Percentiles rank a stretch among this genome's conserved stretches.
These are phyloP conservation scores for Ascochyta fabae DNA, from an alignment of 2,329 filamentous ascomycete genomes.

Conservation along the genomic window DNA sequence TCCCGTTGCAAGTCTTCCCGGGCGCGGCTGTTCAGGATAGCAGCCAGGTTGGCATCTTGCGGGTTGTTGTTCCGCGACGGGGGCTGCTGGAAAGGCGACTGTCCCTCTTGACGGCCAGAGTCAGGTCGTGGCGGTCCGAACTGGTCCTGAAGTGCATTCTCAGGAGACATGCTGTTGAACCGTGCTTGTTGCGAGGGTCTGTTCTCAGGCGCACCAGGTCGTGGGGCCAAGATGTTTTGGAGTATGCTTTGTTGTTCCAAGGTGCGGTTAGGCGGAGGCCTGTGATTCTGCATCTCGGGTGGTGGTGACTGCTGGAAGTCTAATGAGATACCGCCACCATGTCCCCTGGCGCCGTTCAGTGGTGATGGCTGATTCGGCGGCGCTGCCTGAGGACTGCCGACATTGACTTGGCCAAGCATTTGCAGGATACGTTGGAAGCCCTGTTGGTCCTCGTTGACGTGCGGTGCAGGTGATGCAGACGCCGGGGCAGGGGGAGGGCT, in stretches of 20 bases:
- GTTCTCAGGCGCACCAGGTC: constrained; percentile 38
- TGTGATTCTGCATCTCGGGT: constrained; percentile 34
- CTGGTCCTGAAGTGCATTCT: constrained; percentile 39
- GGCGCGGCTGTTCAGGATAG: constrained; percentile 49
- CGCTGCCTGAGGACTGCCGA: constrained; percentile 24
- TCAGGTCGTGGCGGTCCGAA: constrained; percentile 41
- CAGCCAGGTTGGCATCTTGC: constrained; percentile 44
- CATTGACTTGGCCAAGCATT: constrained; percentile 69
- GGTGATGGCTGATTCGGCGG: constrained; percentile 31
- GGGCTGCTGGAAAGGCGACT: constrained; percentile 40
- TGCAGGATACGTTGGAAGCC: constrained; percentile 83
- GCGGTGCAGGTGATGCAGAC: constrained; percentile 39
- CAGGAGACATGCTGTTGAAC: constrained; percentile 47
- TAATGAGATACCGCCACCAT: constrained; percentile 39
- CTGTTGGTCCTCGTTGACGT: constrained; percentile 73
- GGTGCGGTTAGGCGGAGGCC: constrained; percentile 34
- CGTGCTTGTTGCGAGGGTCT: constrained; percentile 38
- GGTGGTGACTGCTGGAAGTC: constrained; percentile 44
- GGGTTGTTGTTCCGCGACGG: constrained; percentile 39
- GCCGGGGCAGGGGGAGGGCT: constrained; percentile 22
- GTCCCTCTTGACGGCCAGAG: constrained; percentile 39
- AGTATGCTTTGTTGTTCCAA: constrained; percentile 46
- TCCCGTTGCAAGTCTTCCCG: constrained; percentile 47
- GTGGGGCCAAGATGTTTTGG: constrained; percentile 45
- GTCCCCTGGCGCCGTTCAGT: constrained; percentile 35